Evolutionary conservation across 2,329 filamentous ascomycete genomes (phyloP).

Genomic region (Ophiocordyceps sinensis): DNA sequence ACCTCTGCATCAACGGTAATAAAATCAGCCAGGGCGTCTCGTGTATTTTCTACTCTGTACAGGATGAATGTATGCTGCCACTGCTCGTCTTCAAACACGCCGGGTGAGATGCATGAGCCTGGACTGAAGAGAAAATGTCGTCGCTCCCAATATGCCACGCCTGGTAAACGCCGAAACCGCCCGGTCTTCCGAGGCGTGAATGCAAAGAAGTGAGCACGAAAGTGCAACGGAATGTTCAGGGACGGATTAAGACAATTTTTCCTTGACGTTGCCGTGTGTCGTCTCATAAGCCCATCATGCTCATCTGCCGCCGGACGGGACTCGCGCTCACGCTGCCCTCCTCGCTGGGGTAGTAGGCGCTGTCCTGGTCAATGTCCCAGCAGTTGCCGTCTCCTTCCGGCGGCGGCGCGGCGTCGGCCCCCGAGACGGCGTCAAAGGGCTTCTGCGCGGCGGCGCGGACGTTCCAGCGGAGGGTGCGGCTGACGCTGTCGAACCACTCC

Average conservation of each 20-base stretch:
- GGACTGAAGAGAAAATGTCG: too few species aligned
- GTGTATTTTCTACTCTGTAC: too few species aligned
- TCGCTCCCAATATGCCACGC: too few species aligned
- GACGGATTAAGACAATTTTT: too few species aligned
- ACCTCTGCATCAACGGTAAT: too few species aligned
- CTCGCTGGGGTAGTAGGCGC: conserved; percentile 55
- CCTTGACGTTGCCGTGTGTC: too few species aligned
- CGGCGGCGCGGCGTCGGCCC: conserved; percentile 16
- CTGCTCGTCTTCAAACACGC: too few species aligned
- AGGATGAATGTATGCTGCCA: too few species aligned
- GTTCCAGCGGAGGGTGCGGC: conserved; percentile 88
- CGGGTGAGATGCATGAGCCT: too few species aligned
- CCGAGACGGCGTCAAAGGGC: conserved; percentile 51
- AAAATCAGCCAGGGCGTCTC: too few species aligned
- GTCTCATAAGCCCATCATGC: conserved; percentile 39
- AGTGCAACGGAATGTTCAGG: not conserved
- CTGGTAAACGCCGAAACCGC: too few species aligned
- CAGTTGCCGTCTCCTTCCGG: conserved; percentile 42
- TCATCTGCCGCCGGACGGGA: conserved; percentile 60
- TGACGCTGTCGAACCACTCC: conserved; percentile 96
- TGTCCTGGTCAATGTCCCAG: conserved; percentile 94
- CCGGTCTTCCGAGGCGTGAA: too few species aligned
- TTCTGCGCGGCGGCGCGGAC: conserved; percentile 85
- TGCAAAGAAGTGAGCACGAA: not conserved
- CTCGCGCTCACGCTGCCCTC: conserved; percentile 54